These are phyloP conservation scores for Garcia nutans DNA, from an alignment of 345 rosid species.

Conservation along the genomic window DNA sequence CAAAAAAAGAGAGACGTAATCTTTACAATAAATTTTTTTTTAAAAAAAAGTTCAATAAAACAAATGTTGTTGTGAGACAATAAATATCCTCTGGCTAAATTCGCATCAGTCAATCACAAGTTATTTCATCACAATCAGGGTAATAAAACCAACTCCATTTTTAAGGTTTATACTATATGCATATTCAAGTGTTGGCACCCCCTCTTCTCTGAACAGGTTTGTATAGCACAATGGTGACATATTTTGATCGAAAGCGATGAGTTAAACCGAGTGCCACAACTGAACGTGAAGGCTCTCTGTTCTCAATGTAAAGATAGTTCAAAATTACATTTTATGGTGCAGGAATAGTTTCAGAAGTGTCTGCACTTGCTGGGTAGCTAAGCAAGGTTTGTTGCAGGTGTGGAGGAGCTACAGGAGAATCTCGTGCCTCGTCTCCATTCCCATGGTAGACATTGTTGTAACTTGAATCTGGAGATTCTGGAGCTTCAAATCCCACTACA, in stretches of 20 bases:
- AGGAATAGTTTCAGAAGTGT: slow-evolving; percentile 45
- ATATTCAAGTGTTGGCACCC: slow-evolving; percentile 43
- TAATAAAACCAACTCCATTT: slow-evolving; percentile 15
- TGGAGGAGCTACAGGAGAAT: slow-evolving; percentile 78
- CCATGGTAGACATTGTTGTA: slow-evolving; percentile 65
- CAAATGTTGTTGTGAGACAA: slow-evolving; percentile 19
- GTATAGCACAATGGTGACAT: slow-evolving; percentile 89
- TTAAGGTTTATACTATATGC: slow-evolving; percentile 20
- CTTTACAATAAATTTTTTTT: too few species aligned
- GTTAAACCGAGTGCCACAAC: slow-evolving; percentile 93
- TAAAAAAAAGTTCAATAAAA: slow-evolving; percentile 14
- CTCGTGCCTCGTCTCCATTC: slow-evolving; percentile 75
- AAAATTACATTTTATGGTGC: slow-evolving; percentile 62
- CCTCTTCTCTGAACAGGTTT: slow-evolving; percentile 56
- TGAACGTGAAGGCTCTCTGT: slow-evolving; percentile 77
- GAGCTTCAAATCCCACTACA: slow-evolving; percentile 85
- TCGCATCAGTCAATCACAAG: slow-evolving; percentile 12
- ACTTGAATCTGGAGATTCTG: slow-evolving; percentile 87
- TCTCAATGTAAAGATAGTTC: slow-evolving; percentile 92
- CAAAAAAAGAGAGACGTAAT: too few species aligned
- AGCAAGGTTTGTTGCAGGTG: slow-evolving; percentile 73
- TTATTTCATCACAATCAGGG: slow-evolving; percentile 24
- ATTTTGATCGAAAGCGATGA: slow-evolving; percentile 84
- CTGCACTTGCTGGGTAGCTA: slow-evolving; percentile 49
- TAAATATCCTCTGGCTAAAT: slow-evolving; percentile 23